Evolutionary conservation across 1,139 yeast genomes (phyloP).

Genomic region (Blastobotrys serpentis): DNA sequence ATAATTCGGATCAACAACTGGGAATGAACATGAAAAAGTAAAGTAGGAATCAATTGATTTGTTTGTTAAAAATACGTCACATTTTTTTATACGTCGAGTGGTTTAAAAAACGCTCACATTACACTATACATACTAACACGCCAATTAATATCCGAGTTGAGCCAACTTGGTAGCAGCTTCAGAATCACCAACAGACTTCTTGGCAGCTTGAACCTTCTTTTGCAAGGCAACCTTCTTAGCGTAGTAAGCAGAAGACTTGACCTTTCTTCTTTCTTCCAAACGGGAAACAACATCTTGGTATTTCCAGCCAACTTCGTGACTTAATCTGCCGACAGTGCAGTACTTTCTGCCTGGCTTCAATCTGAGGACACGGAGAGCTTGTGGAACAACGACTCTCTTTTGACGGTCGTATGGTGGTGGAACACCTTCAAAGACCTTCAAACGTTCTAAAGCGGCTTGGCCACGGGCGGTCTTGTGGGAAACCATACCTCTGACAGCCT

Average conservation of each 20-base stretch:
- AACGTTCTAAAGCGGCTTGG: constrained; percentile 98
- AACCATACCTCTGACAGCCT: constrained; percentile 99
- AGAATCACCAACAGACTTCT: constrained; percentile 71
- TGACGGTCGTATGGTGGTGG: constrained; percentile 99
- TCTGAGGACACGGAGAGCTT: constrained; percentile 98
- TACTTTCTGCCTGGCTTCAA: constrained; percentile 99
- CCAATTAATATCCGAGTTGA: constrained; percentile 68
- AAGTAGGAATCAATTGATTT: not conserved
- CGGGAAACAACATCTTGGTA: constrained; percentile 97
- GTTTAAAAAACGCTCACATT: constrained; percentile 2
- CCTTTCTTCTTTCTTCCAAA: constrained; percentile 99
- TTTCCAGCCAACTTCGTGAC: constrained; percentile 99
- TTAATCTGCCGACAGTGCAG: constrained; percentile 97
- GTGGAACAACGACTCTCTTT: constrained; percentile 99
- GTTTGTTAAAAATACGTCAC: not conserved
- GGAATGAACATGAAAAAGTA: not conserved
- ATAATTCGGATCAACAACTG: too few relatives aligned
- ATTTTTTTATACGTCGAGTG: not conserved
- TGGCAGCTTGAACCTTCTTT: constrained; percentile 87
- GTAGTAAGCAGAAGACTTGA: constrained; percentile 98
- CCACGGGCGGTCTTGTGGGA: constrained; percentile 99
- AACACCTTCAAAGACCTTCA: constrained; percentile 99
- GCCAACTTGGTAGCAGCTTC: constrained; percentile 75
- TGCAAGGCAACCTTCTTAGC: constrained; percentile 96
- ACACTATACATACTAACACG: constrained; percentile 1